These are phyloP conservation scores for Pichia membranifaciens DNA, from an alignment of 805 yeast species.

Conservation along the genomic window DNA sequence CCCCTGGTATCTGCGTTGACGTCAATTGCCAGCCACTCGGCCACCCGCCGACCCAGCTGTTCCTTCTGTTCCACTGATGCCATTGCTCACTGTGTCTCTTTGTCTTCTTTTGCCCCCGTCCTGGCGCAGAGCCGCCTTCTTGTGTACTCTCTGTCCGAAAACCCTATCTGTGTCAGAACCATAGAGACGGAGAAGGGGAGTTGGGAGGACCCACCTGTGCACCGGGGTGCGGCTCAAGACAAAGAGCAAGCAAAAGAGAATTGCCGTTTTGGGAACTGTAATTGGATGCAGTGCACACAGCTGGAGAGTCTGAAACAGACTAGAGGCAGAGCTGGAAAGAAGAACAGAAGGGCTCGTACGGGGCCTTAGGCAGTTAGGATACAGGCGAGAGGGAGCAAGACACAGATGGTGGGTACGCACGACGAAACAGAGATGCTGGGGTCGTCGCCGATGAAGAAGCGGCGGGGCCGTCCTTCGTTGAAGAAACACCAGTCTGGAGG, in stretches of 20 bases:
- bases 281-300: background rate
- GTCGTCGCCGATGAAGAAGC: slow-evolving; percentile 12
- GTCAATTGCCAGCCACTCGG: slow-evolving; percentile 37
- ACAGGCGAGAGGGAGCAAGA: background rate
- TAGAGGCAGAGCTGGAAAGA: background rate
- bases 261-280: slow-evolving; percentile 5
- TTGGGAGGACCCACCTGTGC: slow-evolving; percentile 7
- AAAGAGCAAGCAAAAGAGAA: background rate
- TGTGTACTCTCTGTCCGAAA: too few species aligned
- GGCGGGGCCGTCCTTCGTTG: slow-evolving; percentile 30
- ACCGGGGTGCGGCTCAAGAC: background rate
- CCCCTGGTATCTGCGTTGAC: slow-evolving; percentile 38
- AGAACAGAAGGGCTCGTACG: background rate
- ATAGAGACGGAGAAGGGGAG: too few species aligned
- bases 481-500: slow-evolving; percentile 17
- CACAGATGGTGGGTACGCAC: background rate
- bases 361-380: too few species aligned
- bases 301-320: slow-evolving; percentile 1
- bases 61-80: too few species aligned
- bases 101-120: too few species aligned
- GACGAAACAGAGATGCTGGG: background rate
- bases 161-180: too few species aligned
- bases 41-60: slow-evolving; percentile 21
- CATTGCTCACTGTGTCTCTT: too few species aligned
- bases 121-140: too few species aligned